These are phyloP conservation scores for Multifurca ochricompacta DNA, from an alignment of 768 basidiomycete species.

Conservation along the genomic window DNA sequence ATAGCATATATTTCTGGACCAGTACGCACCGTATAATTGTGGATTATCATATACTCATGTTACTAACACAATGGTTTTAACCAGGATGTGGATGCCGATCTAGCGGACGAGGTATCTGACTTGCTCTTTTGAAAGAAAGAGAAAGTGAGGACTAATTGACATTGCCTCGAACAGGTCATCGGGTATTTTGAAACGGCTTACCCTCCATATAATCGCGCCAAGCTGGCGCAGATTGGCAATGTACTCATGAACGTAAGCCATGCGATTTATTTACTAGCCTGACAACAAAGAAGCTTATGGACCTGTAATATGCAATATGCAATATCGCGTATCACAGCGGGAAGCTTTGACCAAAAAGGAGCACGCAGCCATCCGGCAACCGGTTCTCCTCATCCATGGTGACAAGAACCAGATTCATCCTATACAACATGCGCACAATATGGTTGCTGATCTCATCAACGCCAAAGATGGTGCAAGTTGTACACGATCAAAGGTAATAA, in stretches of 20 bases:
- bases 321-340: too few relatives aligned
- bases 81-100: slow-evolving; percentile 8
- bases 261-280: background rate
- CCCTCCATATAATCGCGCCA: slow-evolving; percentile 20
- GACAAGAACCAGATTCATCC: slow-evolving; percentile 20
- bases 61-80: background rate
- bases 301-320: too few relatives aligned
- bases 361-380: slow-evolving; percentile 13
- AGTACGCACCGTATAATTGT: slow-evolving; percentile 2
- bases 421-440: slow-evolving; percentile 12
- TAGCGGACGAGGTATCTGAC: slow-evolving; percentile 12
- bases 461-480: slow-evolving; percentile 8
- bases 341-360: slow-evolving; percentile 10
- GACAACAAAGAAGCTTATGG: background rate
- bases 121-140: background rate
- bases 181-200: slow-evolving; percentile 20
- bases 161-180: slow-evolving; percentile 10
- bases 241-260: slow-evolving; percentile 15
- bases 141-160: background rate
- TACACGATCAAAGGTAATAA: slow-evolving; percentile 14
- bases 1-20: slow-evolving; percentile 22
- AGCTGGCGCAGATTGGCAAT: slow-evolving; percentile 14
- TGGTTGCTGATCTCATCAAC: slow-evolving; percentile 15
- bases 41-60: background rate
- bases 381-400: slow-evolving; percentile 17